Conservation (phyloP, 2,329 filamentous ascomycete species). For the Diplodia intermedia region DNA sequence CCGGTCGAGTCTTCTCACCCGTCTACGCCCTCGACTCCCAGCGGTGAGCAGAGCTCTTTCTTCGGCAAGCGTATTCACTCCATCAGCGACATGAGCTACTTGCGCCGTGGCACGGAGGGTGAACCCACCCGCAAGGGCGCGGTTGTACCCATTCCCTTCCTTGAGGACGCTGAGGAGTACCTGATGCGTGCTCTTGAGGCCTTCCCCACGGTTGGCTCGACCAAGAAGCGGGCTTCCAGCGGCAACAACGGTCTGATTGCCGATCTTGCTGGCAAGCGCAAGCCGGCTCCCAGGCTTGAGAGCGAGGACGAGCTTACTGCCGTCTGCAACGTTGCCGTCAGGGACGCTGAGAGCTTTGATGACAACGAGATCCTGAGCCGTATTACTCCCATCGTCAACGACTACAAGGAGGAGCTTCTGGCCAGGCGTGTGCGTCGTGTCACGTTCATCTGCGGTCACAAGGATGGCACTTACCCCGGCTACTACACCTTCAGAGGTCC, state of each 20-base stretch:
- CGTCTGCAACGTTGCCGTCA: slow-evolving; percentile 90
- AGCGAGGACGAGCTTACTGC: slow-evolving; percentile 81
- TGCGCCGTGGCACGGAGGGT: slow-evolving; percentile 71
- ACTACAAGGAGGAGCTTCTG: slow-evolving; percentile 83
- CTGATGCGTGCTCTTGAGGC: slow-evolving; percentile 83
- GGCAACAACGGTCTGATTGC: slow-evolving; percentile 67
- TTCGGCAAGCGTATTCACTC: slow-evolving; percentile 79
- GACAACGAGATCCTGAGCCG: slow-evolving; percentile 81
- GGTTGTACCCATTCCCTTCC: slow-evolving; percentile 88
- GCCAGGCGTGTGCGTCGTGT: slow-evolving; percentile 83
- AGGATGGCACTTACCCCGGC: slow-evolving; percentile 90
- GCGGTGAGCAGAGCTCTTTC: slow-evolving; percentile 63
- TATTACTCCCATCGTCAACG: slow-evolving; percentile 76
- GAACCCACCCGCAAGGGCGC: slow-evolving; percentile 91
- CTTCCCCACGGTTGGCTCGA: slow-evolving; percentile 66
- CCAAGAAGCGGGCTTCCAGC: slow-evolving; percentile 62
- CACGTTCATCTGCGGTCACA: slow-evolving; percentile 95
- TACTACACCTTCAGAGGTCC: slow-evolving; percentile 99
- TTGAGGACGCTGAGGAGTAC: slow-evolving; percentile 87
- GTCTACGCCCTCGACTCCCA: slow-evolving; percentile 73
- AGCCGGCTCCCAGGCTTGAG: slow-evolving; percentile 62
- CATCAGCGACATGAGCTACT: slow-evolving; percentile 95
- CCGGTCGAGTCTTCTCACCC: slow-evolving; percentile 80
- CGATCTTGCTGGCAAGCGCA: slow-evolving; percentile 75
- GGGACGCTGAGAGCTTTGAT: slow-evolving; percentile 82